Base-by-base conservation (phyloP, 495 filamentous ascomycete species). In the Penicillium steckii region DNA sequence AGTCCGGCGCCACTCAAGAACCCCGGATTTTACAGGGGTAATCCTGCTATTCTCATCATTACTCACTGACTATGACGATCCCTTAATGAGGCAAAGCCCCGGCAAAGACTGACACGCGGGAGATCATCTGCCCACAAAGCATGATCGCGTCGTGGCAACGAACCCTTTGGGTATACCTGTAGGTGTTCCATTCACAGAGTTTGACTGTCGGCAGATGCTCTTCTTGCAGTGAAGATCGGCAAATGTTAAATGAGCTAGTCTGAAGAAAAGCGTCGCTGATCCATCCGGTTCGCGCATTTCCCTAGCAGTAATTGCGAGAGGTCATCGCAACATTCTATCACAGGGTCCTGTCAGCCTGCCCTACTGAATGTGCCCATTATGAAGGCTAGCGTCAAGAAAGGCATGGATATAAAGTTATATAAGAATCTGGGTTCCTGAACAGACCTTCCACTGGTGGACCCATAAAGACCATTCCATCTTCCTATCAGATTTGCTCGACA, bases 261-360 rank as follows among this genome's bases (percentile, higher is more conserved):
- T 21, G 7, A 21, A 17, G n/a, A n/a, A 44, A 3, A 18, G 32
- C 12, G 17, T 22, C 19, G 18, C 12, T 33, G 30, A 7, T 46
- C 61, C 53, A 56, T 56, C 60, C 32, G 42, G 42, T 24, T 19
- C 22, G 15, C 12, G 4, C 5, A 26, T 23, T n/a, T 17, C n/a
- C 7, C 23, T 29, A 35, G 21, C 15, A 30, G 44, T 9, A 45
- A 25, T 29, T 19, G 18, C 29, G 22, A 24, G 32, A 60, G 27
- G 43, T 53, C 51, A 49, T 62, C 33, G 52, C 49, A 38, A 51
- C 42, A 25, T 15, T 50, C 22, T 33, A 64, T 66, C 63, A 66
- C 63, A 35, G 48, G 63, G 47, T 33, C 55, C 24, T 25, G 57
- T 66, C 63, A 66, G 46, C 47, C 52, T 64, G 55, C 63, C 55